These are phyloP conservation scores for Tetracentron sinense DNA, from an alignment of 164 flowering plant genomes.

Conservation along the genomic window DNA sequence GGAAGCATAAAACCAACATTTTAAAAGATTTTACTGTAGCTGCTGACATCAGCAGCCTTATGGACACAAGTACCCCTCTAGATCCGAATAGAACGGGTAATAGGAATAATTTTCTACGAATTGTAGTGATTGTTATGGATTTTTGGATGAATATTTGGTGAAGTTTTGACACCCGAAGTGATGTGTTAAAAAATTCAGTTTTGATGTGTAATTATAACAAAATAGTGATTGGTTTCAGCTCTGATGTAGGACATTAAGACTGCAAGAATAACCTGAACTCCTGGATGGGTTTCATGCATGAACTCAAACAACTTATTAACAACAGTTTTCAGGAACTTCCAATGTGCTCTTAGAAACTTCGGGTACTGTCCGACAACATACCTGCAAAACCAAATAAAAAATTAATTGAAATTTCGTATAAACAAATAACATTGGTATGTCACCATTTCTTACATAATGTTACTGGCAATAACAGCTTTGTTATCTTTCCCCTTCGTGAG, in stretches of 20 bases:
- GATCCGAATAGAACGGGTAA: too few species aligned
- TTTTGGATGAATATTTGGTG: too few species aligned
- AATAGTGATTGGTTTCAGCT: not conserved
- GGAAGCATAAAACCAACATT: too few species aligned
- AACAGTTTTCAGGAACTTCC: constrained; percentile 99
- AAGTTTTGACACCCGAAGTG: too few species aligned
- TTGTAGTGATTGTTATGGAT: too few species aligned
- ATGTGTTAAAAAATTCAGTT: too few species aligned
- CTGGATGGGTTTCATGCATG: constrained; percentile 99
- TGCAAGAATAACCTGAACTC: constrained; percentile 74
- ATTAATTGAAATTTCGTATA: not conserved
- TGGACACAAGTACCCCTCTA: too few species aligned
- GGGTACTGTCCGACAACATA: constrained; percentile 99
- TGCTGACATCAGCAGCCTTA: too few species aligned
- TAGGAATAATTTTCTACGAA: too few species aligned
- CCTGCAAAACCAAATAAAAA: constrained; percentile 42
- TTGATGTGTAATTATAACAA: not conserved
- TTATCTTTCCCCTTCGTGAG: constrained; percentile 96
- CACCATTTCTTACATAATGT: constrained; percentile 77
- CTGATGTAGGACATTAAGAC: not conserved
- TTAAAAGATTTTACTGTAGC: too few species aligned
- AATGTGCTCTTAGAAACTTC: constrained; percentile 90
- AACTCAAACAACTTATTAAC: constrained; percentile 97
- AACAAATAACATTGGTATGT: not conserved
- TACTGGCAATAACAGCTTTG: constrained; percentile 99